These are phyloP conservation scores for Polytolypa hystricis DNA, from an alignment of 2,329 filamentous ascomycete genomes.

Conservation along the genomic window DNA sequence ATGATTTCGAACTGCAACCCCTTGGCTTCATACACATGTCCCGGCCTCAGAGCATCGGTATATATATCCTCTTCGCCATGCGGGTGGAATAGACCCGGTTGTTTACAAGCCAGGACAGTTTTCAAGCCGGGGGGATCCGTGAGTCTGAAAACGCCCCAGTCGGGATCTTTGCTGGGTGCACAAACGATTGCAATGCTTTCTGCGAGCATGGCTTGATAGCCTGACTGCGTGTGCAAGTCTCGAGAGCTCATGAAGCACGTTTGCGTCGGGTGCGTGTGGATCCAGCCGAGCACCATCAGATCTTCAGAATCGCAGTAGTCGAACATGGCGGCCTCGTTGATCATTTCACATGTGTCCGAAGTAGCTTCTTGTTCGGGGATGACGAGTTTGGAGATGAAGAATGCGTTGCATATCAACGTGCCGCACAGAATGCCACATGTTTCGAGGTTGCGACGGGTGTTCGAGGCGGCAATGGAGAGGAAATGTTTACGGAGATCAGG, in stretches of 20 bases:
- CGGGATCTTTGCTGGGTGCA: constrained; percentile 62
- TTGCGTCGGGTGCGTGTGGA: constrained; percentile 93
- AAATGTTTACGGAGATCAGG: constrained; percentile 63
- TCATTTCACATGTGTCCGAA: constrained; percentile 86
- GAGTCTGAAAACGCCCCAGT: constrained; percentile 83
- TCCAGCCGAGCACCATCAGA: constrained; percentile 85
- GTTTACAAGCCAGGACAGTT: constrained; percentile 67
- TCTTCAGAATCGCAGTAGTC: constrained; percentile 81
- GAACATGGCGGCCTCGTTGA: constrained; percentile 73
- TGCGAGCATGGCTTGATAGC: constrained; percentile 91
- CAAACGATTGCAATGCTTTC: constrained; percentile 97
- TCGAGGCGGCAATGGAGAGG: constrained; percentile 59
- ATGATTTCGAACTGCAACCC: constrained; percentile 57
- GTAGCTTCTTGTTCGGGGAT: constrained; percentile 87
- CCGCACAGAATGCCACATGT: constrained; percentile 93
- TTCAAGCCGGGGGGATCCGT: constrained; percentile 87
- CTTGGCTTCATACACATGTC: constrained; percentile 59
- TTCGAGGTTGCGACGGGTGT: constrained; percentile 74
- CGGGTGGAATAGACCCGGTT: constrained; percentile 75
- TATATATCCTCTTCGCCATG: constrained; percentile 63
- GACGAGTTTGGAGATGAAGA: constrained; percentile 80
- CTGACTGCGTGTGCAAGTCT: constrained; percentile 85
- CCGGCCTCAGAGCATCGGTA: constrained; percentile 58
- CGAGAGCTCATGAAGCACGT: constrained; percentile 96
- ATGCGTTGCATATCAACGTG: constrained; percentile 78